Percentiles rank a stretch among this genome's conserved stretches.
These are phyloP conservation scores for Claviceps humidiphila DNA, from an alignment of 2,329 filamentous ascomycete species.

Conservation along the genomic window DNA sequence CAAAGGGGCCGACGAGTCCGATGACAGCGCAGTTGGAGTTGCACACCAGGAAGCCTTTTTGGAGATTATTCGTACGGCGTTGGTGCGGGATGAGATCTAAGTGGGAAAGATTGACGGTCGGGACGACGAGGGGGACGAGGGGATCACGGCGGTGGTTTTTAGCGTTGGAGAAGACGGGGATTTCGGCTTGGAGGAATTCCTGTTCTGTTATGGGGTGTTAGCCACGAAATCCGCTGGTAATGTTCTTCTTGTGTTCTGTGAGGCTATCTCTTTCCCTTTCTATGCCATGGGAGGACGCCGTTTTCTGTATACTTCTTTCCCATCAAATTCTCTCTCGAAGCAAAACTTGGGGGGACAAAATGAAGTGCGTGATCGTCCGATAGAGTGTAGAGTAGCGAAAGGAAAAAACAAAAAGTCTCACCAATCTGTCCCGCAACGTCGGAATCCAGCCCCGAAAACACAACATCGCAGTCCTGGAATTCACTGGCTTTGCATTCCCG, in stretches of 20 bases:
- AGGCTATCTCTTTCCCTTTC: too few relatives aligned
- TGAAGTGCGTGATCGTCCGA: too few relatives aligned
- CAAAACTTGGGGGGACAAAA: too few relatives aligned
- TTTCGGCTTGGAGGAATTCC: slow-evolving; percentile 77
- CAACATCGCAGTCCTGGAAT: slow-evolving; percentile 80
- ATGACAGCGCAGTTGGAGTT: slow-evolving; percentile 98
- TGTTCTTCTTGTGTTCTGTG: too few relatives aligned
- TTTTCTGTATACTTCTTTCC: too few relatives aligned
- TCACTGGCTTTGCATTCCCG: slow-evolving; percentile 71
- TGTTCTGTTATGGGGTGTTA: slow-evolving; percentile 46
- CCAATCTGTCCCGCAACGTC: slow-evolving; percentile 87
- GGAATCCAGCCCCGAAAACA: slow-evolving; percentile 86
- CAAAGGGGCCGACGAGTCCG: slow-evolving; percentile 87
- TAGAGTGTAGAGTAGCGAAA: neutral
- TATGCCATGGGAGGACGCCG: too few relatives aligned
- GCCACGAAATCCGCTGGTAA: neutral
- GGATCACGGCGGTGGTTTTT: slow-evolving; percentile 93
- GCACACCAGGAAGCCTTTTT: slow-evolving; percentile 87
- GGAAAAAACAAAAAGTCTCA: slow-evolving; percentile 24
- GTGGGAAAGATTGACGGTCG: slow-evolving; percentile 84
- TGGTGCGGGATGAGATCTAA: slow-evolving; percentile 84
- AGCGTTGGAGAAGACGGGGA: slow-evolving; percentile 92
- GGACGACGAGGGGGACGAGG: slow-evolving; percentile 82
- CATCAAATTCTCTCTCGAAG: too few relatives aligned
- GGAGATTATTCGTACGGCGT: slow-evolving; percentile 54